Conservation (phyloP, 2,329 filamentous ascomycete genomes). For the Curvularia lunata region DNA sequence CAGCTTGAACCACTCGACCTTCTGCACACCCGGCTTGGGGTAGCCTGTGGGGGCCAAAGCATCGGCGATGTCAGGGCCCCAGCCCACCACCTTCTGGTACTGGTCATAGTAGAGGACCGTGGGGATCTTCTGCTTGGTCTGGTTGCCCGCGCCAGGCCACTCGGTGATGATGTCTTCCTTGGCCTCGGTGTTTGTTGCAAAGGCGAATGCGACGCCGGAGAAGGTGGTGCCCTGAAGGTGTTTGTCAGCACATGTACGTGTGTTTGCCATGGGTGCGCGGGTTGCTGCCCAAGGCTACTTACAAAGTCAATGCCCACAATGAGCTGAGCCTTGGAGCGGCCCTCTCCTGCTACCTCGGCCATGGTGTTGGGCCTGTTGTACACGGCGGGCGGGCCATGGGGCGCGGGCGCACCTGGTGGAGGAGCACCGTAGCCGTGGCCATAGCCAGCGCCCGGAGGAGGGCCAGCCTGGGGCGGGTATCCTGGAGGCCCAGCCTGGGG, state of each 20-base stretch:
- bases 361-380: conserved; percentile 44
- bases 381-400: conserved; percentile 40
- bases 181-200: conserved; percentile 94
- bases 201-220: conserved; percentile 92
- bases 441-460: conserved; percentile 37
- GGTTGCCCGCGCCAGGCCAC: conserved; percentile 96
- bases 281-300: conserved; percentile 48
- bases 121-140: conserved; percentile 99
- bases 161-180: conserved; percentile 99
- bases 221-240: conserved; percentile 84
- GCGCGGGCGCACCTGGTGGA: conserved; percentile 36
- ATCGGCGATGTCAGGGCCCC: conserved; percentile 97
- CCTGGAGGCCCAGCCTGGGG: conserved; percentile 50
- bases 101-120: conserved; percentile 99
- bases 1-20: conserved; percentile 99
- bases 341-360: conserved; percentile 82
- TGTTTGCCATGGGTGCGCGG: conserved; percentile 9
- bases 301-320: conserved; percentile 99
- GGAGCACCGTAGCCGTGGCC: conserved; percentile 39
- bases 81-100: conserved; percentile 99
- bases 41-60: conserved; percentile 96
- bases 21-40: conserved; percentile 96
- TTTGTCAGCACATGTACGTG: conserved; percentile 23
- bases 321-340: conserved; percentile 91
- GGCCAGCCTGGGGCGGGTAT: conserved; percentile 48